These are phyloP conservation scores for Arthrobotrys sphaeroides DNA, from an alignment of 2,329 filamentous ascomycete genomes.

Conservation along the genomic window DNA sequence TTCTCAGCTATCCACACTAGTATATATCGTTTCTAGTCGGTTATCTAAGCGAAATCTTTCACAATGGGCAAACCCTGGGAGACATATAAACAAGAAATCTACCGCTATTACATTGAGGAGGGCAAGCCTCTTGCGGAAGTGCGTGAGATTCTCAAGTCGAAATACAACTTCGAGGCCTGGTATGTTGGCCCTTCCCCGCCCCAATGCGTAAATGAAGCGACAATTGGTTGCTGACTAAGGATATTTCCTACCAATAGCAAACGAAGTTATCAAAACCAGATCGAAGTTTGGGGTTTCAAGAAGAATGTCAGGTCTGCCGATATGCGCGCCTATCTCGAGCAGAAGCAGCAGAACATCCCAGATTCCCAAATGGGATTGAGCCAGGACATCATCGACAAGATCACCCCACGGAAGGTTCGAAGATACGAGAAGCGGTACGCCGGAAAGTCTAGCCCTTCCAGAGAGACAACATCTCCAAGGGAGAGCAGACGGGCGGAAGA, in stretches of 20 bases:
- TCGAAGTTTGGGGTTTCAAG: conserved; percentile 53
- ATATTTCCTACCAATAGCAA: conserved; percentile 32
- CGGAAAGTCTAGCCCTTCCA: conserved; percentile 43
- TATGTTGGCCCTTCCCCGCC: conserved; percentile 18
- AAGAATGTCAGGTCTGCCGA: conserved; percentile 52
- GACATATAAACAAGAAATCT: conserved; percentile 53
- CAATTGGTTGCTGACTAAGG: conserved; percentile 42
- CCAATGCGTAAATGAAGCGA: not conserved
- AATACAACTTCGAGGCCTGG: conserved; percentile 54
- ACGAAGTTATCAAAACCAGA: conserved; percentile 53
- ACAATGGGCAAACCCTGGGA: conserved; percentile 54
- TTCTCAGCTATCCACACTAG: not conserved
- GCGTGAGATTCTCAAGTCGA: conserved; percentile 50
- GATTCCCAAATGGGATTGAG: conserved; percentile 51
- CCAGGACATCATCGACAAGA: conserved; percentile 52
- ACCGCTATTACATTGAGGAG: conserved; percentile 52
- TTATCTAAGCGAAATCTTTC: conserved; percentile 19
- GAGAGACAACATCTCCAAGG: conserved; percentile 37
- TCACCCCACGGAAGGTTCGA: conserved; percentile 51
- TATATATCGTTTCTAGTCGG: conserved; percentile 27
- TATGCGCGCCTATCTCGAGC: conserved; percentile 52
- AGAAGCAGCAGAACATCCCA: conserved; percentile 45
- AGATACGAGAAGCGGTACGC: conserved; percentile 53
- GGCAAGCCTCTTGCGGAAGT: conserved; percentile 50
- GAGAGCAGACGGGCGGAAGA: conserved; percentile 45